These are phyloP conservation scores for Zarea fungicola DNA, from an alignment of 2,329 filamentous ascomycete species.

Conservation along the genomic window DNA sequence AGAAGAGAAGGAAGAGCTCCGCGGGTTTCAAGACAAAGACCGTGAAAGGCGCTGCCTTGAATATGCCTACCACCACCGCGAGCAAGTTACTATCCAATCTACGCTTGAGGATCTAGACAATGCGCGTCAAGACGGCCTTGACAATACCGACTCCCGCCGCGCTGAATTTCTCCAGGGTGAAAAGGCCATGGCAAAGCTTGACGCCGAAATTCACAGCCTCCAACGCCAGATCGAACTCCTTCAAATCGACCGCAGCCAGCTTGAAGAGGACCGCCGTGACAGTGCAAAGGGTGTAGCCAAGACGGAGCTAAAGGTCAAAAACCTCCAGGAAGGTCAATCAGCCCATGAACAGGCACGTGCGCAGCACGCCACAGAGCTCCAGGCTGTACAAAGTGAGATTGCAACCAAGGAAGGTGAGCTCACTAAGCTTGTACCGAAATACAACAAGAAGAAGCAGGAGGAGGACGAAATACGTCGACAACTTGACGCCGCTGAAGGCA, in stretches of 20 bases:
- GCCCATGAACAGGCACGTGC: conserved; percentile 67
- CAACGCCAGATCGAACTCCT: conserved; percentile 80
- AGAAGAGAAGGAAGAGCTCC: conserved; percentile 93
- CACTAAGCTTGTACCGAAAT: conserved; percentile 67
- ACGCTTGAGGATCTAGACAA: conserved; percentile 80
- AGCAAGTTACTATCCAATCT: conserved; percentile 73
- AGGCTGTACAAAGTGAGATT: conserved; percentile 69
- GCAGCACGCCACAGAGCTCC: conserved; percentile 66
- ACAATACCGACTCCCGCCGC: conserved; percentile 76
- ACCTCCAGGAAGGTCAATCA: conserved; percentile 75
- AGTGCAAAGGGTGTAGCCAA: conserved; percentile 75
- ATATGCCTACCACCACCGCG: conserved; percentile 88
- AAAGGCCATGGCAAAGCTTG: conserved; percentile 69
- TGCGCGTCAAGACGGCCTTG: conserved; percentile 72
- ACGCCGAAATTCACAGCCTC: conserved; percentile 72
- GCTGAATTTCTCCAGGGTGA: conserved; percentile 73
- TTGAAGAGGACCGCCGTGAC: conserved; percentile 86
- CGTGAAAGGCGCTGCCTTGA: conserved; percentile 86
- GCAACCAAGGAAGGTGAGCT: conserved; percentile 72
- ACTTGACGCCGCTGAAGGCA: conserved; percentile 70
- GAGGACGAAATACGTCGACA: conserved; percentile 67
- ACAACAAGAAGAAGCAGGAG: conserved; percentile 65
- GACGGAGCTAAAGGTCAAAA: conserved; percentile 78
- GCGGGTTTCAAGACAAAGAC: conserved; percentile 92
- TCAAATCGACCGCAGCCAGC: conserved; percentile 75